phyloP scores from a whole-genome alignment of 176 grass and related monocot genomes.

The Ananas comosus region DNA sequence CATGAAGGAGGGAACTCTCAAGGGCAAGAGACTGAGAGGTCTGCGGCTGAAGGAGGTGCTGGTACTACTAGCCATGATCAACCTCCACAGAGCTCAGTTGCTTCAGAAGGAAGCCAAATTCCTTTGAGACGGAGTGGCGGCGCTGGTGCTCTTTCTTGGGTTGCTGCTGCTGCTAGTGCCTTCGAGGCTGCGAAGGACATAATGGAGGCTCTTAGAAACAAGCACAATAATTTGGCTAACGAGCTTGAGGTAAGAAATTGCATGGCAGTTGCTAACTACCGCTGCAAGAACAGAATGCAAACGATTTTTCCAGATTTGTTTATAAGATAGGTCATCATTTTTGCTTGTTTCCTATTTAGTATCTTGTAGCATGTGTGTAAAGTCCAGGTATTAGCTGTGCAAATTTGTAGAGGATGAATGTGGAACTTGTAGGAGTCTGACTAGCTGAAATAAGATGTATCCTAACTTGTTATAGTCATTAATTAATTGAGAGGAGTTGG shows the following conservation, averaged over 20 bases:
- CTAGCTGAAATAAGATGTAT: too few species aligned
- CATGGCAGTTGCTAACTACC: not conserved
- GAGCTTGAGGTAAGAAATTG: conserved; percentile 42
- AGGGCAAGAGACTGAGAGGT: conserved; percentile 66
- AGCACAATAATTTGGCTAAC: conserved; percentile 48
- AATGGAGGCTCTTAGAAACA: conserved; percentile 97
- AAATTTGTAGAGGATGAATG: too few species aligned
- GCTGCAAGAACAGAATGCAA: not conserved
- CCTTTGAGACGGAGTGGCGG: conserved; percentile 51
- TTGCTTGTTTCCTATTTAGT: too few species aligned
- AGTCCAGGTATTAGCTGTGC: too few species aligned
- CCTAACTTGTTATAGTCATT: too few species aligned
- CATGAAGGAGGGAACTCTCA: conserved; percentile 70
- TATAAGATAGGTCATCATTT: not conserved
- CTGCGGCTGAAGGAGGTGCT: conserved; percentile 49
- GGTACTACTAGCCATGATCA: conserved; percentile 49
- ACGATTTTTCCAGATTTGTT: not conserved
- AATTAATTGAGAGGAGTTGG: too few species aligned
- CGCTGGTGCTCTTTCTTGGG: conserved; percentile 34
- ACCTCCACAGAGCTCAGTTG: conserved; percentile 49
- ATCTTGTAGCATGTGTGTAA: too few species aligned
- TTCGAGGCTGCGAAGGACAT: conserved; percentile 99
- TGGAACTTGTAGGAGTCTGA: too few species aligned
- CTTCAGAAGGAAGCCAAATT: conserved; percentile 43
- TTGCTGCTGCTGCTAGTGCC: conserved; percentile 75